These are phyloP conservation scores for Pelargonium exstipulatum DNA, from an alignment of 441 rosid genomes.

Conservation along the genomic window DNA sequence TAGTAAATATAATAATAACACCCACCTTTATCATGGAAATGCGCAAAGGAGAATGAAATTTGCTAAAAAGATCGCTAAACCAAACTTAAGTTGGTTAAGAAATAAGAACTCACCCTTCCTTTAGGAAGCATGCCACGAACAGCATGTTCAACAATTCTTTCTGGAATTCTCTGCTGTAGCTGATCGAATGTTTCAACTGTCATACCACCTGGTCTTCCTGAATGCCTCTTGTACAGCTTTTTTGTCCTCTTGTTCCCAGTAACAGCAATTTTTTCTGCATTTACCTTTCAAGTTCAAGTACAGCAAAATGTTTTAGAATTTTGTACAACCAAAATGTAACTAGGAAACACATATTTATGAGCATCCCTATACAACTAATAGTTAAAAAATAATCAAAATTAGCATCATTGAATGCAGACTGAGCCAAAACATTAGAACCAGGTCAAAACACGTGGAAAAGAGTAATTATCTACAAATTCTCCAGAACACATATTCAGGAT, in stretches of 20 bases:
- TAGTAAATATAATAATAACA: too few species aligned
- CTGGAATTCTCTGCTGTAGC: slow-evolving; percentile 87
- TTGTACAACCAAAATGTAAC: not conserved
- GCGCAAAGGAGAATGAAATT: not conserved
- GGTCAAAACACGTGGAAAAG: too few species aligned
- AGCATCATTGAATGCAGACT: not conserved
- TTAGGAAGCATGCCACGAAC: slow-evolving; percentile 99
- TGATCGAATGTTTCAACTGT: slow-evolving; percentile 83
- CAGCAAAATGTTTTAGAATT: slow-evolving; percentile 13
- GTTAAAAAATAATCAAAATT: too few species aligned
- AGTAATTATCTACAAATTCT: too few species aligned
- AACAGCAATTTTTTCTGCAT: slow-evolving; percentile 93
- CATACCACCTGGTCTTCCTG: slow-evolving; percentile 99
- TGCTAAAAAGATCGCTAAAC: not conserved
- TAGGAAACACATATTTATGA: not conserved
- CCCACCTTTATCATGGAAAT: not conserved
- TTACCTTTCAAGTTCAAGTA: slow-evolving; percentile 49
- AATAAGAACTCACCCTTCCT: slow-evolving; percentile 65
- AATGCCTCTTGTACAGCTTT: slow-evolving; percentile 92
- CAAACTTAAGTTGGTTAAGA: slow-evolving; percentile 14
- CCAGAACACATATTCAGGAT: too few species aligned
- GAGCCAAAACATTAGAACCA: not conserved
- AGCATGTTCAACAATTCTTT: slow-evolving; percentile 92
- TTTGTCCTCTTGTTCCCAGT: slow-evolving; percentile 91
- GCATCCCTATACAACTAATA: not conserved